Evolutionary conservation across 352 stramenopile genomes (phyloP).

Genomic region (Blastocystis sp.): DNA sequence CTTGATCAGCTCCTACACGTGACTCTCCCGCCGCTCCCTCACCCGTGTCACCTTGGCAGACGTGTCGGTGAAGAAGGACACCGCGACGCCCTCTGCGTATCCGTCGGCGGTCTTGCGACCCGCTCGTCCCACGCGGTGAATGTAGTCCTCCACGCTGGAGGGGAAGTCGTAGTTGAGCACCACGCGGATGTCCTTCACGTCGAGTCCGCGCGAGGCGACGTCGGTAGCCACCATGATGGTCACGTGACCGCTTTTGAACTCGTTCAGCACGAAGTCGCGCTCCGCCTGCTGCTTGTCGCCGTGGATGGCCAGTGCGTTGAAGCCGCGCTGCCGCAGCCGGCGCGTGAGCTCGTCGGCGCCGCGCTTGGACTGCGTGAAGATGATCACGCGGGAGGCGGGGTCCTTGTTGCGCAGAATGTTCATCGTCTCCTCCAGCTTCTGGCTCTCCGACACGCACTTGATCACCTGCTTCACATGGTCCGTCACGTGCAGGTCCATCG

Average conservation of each 20-base stretch:
- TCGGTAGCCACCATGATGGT: constrained; percentile 93
- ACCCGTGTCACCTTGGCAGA: constrained; percentile 69
- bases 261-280: constrained; percentile 85
- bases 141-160: constrained; percentile 94
- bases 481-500: constrained; percentile 88
- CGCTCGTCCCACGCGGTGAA: constrained; percentile 93
- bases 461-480: constrained; percentile 94
- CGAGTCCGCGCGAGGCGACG: constrained; percentile 92
- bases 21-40: background rate
- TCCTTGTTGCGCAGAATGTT: constrained; percentile 73
- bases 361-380: constrained; percentile 98
- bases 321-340: constrained; percentile 80
- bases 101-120: constrained; percentile 75
- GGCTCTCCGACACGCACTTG: constrained; percentile 74
- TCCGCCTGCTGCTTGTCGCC: constrained; percentile 95
- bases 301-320: constrained; percentile 89
- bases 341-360: constrained; percentile 87
- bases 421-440: constrained; percentile 67
- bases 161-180: constrained; percentile 99
- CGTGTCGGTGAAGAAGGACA: constrained; percentile 85
- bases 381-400: constrained; percentile 82
- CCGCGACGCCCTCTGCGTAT: constrained; percentile 69
- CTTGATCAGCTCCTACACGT: constrained; percentile 68
- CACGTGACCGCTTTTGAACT: constrained; percentile 87
- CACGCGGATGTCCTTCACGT: constrained; percentile 96